A percentile compares a stretch with the other conserved stretches of the same genome.
Conservation (phyloP, 768 basidiomycete species). For the Hygrophoropsis aurantiaca region DNA sequence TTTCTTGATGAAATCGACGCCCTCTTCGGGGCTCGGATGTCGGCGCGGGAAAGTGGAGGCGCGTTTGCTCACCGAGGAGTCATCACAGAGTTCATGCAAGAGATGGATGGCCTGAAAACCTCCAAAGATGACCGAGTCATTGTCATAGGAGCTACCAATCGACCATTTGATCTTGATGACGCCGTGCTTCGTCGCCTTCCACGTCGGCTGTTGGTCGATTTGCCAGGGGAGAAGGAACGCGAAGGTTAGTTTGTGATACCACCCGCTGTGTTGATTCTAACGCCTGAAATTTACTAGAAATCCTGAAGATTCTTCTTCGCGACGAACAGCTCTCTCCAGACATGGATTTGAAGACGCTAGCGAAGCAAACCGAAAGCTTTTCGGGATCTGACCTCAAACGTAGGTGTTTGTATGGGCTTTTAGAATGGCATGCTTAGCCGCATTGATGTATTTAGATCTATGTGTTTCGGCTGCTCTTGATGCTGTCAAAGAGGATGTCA, state of each 20-base stretch:
- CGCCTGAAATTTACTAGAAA: conserved; percentile 51
- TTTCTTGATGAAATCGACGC: conserved; percentile 96
- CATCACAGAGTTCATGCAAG: conserved; percentile 92
- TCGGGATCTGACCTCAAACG: conserved; percentile 96
- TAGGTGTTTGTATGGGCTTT: conserved; percentile 37
- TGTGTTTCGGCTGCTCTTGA: conserved; percentile 92
- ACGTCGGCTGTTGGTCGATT: conserved; percentile 81
- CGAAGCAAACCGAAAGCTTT: conserved; percentile 77
- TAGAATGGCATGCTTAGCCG: neutral
- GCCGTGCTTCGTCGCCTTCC: conserved; percentile 89
- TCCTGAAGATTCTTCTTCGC: conserved; percentile 83
- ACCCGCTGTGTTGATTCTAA: neutral
- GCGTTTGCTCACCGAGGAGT: conserved; percentile 84
- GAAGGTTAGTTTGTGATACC: conserved; percentile 50
- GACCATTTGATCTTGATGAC: conserved; percentile 89
- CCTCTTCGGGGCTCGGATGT: conserved; percentile 82
- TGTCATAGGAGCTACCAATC: conserved; percentile 92
- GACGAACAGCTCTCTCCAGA: conserved; percentile 72
- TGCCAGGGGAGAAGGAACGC: conserved; percentile 84
- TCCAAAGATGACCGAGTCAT: conserved; percentile 80
- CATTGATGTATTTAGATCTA: conserved; percentile 54
- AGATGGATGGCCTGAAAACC: conserved; percentile 91
- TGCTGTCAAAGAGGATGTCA: conserved; percentile 82
- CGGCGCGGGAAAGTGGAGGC: conserved; percentile 73
- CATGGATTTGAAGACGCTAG: conserved; percentile 58